Evolutionary conservation across 345 rosid species (phyloP).

Genomic region (Gynandropsis gynandra): DNA sequence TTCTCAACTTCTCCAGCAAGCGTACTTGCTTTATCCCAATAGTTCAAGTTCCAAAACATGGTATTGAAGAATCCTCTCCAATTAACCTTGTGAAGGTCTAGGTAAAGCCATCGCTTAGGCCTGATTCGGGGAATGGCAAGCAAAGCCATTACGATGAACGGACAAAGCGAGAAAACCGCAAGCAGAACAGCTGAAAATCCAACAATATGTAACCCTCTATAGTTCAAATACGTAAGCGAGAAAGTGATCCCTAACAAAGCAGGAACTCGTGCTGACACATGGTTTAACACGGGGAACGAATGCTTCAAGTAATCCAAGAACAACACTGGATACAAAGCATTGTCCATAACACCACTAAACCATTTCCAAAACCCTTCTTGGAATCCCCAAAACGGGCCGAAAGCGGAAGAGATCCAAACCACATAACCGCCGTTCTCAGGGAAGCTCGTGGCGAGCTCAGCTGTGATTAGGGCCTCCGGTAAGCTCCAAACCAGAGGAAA

Average conservation of each 20-base stretch:
- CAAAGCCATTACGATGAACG: constrained; percentile 65
- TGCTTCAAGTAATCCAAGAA: constrained; percentile 90
- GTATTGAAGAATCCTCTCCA: constrained; percentile 90
- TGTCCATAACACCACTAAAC: constrained; percentile 96
- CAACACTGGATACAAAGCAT: constrained; percentile 83
- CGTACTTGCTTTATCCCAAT: constrained; percentile 96
- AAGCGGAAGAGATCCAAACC: constrained; percentile 84
- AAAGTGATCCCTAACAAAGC: constrained; percentile 65
- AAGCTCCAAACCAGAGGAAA: constrained; percentile 90
- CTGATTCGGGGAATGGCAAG: constrained; percentile 57
- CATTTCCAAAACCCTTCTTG: constrained; percentile 97
- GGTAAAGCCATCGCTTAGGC: constrained; percentile 64
- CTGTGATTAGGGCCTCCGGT: constrained; percentile 86
- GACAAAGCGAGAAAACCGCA: constrained; percentile 63
- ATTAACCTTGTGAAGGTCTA: constrained; percentile 53
- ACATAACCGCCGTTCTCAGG: constrained; percentile 94
- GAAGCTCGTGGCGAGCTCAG: constrained; percentile 89
- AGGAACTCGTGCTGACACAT: constrained; percentile 58
- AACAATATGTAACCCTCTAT: constrained; percentile 78
- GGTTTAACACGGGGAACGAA: constrained; percentile 59
- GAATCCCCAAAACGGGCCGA: constrained; percentile 92
- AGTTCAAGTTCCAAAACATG: constrained; percentile 95
- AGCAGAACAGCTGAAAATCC: constrained; percentile 71
- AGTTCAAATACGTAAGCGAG: constrained; percentile 76
- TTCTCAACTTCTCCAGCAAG: constrained; percentile 83